phyloP scores from a whole-genome alignment of 257 asterid genomes.

The Misopates orontium region DNA sequence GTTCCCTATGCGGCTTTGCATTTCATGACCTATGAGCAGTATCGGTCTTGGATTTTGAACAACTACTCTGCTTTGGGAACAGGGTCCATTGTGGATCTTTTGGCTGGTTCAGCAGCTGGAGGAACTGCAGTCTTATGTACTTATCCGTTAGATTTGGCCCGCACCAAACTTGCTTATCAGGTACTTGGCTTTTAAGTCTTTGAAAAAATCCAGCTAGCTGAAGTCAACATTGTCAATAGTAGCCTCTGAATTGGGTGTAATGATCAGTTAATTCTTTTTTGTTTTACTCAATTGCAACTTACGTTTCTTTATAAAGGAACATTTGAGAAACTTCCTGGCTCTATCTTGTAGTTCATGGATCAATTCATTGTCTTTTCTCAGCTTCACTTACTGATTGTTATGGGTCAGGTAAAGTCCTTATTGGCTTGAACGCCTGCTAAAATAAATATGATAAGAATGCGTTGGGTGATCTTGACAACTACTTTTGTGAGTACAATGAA shows the following conservation, averaged over 20 bases:
- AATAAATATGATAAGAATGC: neutral
- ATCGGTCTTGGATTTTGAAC: constrained; percentile 72
- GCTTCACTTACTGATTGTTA: neutral
- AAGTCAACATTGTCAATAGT: neutral
- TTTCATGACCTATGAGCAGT: constrained; percentile 93
- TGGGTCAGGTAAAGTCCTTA: neutral
- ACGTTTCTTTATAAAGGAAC: neutral
- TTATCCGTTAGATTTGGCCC: constrained; percentile 95
- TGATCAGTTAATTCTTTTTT: neutral
- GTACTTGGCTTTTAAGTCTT: constrained; percentile 38
- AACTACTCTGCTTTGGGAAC: constrained; percentile 74
- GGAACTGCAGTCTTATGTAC: constrained; percentile 99
- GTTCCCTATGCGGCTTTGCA: constrained; percentile 96
- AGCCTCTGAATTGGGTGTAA: neutral
- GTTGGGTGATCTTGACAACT: neutral
- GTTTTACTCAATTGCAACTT: no score
- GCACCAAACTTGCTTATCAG: constrained; percentile 98
- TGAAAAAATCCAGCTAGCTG: constrained; percentile 6
- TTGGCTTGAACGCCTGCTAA: neutral
- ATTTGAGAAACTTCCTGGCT: neutral
- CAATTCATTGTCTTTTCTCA: neutral
- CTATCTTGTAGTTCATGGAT: neutral
- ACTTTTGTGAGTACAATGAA: no score
- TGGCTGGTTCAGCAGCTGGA: constrained; percentile 97
- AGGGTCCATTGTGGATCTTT: constrained; percentile 88